phyloP scores from a whole-genome alignment of 148 eudicot genomes.

The Rhododendron molle region DNA sequence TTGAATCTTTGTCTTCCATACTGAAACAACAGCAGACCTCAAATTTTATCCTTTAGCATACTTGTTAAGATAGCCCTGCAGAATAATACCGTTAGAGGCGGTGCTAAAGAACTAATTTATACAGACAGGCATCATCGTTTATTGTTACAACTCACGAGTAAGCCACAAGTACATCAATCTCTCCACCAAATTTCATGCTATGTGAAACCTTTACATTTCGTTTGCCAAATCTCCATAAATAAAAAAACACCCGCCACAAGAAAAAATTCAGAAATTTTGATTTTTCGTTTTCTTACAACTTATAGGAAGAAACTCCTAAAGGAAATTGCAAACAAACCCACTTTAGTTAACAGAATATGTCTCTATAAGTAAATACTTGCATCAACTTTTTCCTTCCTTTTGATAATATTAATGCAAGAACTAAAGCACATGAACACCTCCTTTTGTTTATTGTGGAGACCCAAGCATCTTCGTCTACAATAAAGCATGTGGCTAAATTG shows the following conservation, averaged over 20 bases:
- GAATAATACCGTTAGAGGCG: neutral
- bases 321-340: neutral
- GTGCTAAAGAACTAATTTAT: neutral
- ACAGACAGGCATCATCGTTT: neutral
- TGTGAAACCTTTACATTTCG: neutral
- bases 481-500: neutral
- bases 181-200: neutral
- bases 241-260: neutral
- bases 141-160: neutral
- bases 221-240: neutral
- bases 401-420: neutral
- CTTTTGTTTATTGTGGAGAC: neutral
- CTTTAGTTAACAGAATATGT: neutral
- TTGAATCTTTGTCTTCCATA: neutral
- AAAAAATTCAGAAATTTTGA: neutral
- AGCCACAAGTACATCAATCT: neutral
- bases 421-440: neutral
- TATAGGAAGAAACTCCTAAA: neutral
- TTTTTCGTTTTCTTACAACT: neutral
- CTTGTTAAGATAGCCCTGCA: conserved; percentile 94
- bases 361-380: neutral
- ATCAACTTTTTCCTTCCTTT: neutral
- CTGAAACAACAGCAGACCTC: conserved; percentile 14
- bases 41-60: conserved; percentile 57
- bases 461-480: neutral